Evolutionary conservation across 495 filamentous ascomycete genomes (phyloP), one percentile per base, ranked within the genome.

Genomic region (Neurospora africana): DNA sequence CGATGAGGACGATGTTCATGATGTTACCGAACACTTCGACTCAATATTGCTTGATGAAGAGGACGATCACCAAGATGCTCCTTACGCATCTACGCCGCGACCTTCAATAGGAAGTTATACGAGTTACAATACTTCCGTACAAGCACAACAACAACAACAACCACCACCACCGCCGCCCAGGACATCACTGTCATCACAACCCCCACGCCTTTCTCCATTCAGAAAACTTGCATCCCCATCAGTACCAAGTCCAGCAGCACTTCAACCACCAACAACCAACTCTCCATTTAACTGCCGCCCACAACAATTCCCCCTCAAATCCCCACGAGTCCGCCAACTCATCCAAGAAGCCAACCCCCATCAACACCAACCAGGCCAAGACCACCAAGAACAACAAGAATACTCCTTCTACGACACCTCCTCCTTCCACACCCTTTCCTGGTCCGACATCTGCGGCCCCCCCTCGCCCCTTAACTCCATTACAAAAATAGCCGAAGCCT

Each of bases 401-500:
- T 65, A 69, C 1, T 41, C 61, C 17, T 38, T n/a, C 68, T 67
- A 44, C 70, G 72, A 74, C 53, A 37, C 53, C 33, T 36, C 73
- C 17, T 76, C 72, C 61, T 73, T 85, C 27, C 79, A 79, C 33
- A 74, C 81, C 13, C 75, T 85, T 33, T 79, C 80, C 19, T 91
- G 88, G 88, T 72, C 81, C 69, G 81, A 85, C 36, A 78, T 87
- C 67, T 85, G 88, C 65, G 53, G 53, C 0, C 53, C 53, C 53
- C 80, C 83, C 5, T 72, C 79, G 1, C 7, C 53, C 23, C 79
- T 82, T 39, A 84, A 87, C 75, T 71, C 78, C 36, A 83, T 92
- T 21, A 77, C 80, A 15, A 92, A 92, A 77, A 91, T 92, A 72
- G 89, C 89, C 19, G 89, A 92, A 78, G 89, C 89, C 3, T 90